phyloP scores from a whole-genome alignment of 2,329 filamentous ascomycete species.

The Aureobasidium lini region DNA sequence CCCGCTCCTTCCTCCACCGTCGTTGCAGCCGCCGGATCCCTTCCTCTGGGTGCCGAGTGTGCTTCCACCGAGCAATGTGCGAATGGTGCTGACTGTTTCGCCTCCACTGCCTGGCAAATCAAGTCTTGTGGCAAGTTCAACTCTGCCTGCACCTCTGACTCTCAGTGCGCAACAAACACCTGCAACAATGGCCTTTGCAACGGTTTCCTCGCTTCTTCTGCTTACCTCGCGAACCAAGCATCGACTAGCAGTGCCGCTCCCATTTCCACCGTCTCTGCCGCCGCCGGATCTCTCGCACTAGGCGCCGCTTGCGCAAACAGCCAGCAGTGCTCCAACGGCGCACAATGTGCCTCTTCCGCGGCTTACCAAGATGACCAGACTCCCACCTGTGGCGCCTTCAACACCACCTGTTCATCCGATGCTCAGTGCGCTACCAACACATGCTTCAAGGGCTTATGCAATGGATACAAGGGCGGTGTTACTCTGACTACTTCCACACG shows the following conservation, averaged over 20 bases:
- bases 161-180: constrained; percentile 22
- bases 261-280: constrained; percentile 16
- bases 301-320: constrained; percentile 17
- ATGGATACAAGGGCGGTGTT: too few relatives aligned
- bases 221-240: neutral
- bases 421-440: constrained; percentile 22
- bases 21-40: constrained; percentile 18
- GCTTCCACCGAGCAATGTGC: constrained; percentile 18
- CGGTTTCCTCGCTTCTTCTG: constrained; percentile 18
- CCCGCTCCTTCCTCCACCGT: constrained; percentile 13
- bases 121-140: constrained; percentile 21
- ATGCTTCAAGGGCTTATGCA: constrained; percentile 22
- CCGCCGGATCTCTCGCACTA: constrained; percentile 18
- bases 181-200: constrained; percentile 22
- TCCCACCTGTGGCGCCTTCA: constrained; percentile 22
- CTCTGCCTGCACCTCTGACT: constrained; percentile 18
- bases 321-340: constrained; percentile 18
- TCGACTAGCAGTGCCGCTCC: too few relatives aligned
- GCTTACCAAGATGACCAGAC: constrained; percentile 13
- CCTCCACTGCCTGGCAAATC: constrained; percentile 15
- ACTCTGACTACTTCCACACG: too few relatives aligned
- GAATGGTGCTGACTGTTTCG: constrained; percentile 19
- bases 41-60: constrained; percentile 19
- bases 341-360: constrained; percentile 18
- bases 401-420: constrained; percentile 18